Conservation (phyloP, 805 yeast species). For the Sungouiella thailandica region DNA sequence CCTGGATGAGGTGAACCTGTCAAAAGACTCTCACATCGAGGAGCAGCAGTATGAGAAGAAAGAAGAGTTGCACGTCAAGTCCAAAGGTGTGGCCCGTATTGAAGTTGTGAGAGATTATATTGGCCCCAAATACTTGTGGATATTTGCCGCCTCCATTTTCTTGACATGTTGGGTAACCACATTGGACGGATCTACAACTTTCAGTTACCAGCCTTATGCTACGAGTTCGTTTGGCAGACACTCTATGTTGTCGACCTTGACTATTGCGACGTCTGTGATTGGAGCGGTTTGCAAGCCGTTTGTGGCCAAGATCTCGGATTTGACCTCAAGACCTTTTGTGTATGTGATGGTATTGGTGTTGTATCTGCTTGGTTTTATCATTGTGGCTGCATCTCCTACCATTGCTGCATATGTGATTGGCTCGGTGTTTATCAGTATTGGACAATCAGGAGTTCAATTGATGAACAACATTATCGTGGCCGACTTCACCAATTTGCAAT, state of each 20-base stretch:
- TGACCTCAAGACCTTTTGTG: constrained; percentile 23
- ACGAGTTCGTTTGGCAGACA: constrained; percentile 35
- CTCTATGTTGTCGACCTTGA: constrained; percentile 35
- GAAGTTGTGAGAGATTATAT: neutral
- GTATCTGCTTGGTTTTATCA: constrained; percentile 30
- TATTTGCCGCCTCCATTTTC: too few relatives aligned
- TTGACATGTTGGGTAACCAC: constrained; percentile 3
- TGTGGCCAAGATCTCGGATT: constrained; percentile 38
- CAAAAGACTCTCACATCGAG: too few relatives aligned
- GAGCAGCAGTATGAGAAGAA: too few relatives aligned
- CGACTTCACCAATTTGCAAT: constrained; percentile 35
- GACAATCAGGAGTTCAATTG: constrained; percentile 32
- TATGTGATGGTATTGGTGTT: constrained; percentile 32
- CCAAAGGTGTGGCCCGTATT: neutral
- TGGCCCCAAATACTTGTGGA: neutral
- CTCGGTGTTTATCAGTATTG: constrained; percentile 31
- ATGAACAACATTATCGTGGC: constrained; percentile 31
- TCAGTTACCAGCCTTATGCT: constrained; percentile 18
- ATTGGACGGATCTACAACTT: neutral
- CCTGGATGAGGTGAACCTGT: too few relatives aligned
- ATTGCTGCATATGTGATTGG: constrained; percentile 33
- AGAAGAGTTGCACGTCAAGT: too few relatives aligned
- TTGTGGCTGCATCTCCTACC: constrained; percentile 31
- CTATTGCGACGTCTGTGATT: constrained; percentile 35
- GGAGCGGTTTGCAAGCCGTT: constrained; percentile 34